Evolutionary conservation across 1,284 basidiomycete species (phyloP).

Genomic region (Leccinum huronense): DNA sequence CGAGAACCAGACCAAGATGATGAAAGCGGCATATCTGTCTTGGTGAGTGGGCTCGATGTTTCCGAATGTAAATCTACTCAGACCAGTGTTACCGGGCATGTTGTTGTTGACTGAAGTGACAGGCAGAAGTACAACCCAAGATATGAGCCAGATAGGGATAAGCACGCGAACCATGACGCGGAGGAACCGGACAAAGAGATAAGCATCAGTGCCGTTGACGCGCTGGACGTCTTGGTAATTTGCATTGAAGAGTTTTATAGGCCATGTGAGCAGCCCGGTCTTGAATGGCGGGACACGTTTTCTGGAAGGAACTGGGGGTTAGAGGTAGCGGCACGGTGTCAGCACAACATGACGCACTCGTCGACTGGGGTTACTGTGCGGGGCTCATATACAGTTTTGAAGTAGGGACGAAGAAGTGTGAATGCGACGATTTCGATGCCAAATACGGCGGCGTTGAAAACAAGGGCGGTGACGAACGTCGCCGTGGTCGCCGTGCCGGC

Average conservation of each 20-base stretch:
- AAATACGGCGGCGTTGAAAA: slow-evolving; percentile 70
- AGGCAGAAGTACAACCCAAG: slow-evolving; percentile 72
- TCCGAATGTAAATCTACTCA: slow-evolving; percentile 81
- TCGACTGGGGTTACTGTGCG: slow-evolving; percentile 59
- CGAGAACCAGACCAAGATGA: slow-evolving; percentile 71
- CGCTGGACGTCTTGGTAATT: slow-evolving; percentile 60
- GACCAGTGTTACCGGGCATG: slow-evolving; percentile 50
- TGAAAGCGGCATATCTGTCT: slow-evolving; percentile 70
- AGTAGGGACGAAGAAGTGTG: slow-evolving; percentile 66
- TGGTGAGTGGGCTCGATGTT: slow-evolving; percentile 60
- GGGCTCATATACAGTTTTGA: slow-evolving; percentile 80
- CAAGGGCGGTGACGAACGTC: slow-evolving; percentile 76
- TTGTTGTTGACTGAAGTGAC: slow-evolving; percentile 58
- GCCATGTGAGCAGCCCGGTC: slow-evolving; percentile 54
- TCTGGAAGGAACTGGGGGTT: slow-evolving; percentile 33
- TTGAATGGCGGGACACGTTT: slow-evolving; percentile 54
- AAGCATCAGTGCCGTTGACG: slow-evolving; percentile 91
- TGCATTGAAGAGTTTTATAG: slow-evolving; percentile 52
- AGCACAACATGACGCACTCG: slow-evolving; percentile 40
- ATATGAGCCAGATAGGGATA: slow-evolving; percentile 78
- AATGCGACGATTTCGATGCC: slow-evolving; percentile 66
- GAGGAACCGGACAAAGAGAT: slow-evolving; percentile 89
- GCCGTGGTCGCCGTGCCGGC: slow-evolving; percentile 50
- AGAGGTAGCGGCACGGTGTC: slow-evolving; percentile 4
- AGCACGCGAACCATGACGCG: slow-evolving; percentile 80